Conservation (phyloP, 2,329 filamentous ascomycete genomes). For the Pochonia chlamydosporia region DNA sequence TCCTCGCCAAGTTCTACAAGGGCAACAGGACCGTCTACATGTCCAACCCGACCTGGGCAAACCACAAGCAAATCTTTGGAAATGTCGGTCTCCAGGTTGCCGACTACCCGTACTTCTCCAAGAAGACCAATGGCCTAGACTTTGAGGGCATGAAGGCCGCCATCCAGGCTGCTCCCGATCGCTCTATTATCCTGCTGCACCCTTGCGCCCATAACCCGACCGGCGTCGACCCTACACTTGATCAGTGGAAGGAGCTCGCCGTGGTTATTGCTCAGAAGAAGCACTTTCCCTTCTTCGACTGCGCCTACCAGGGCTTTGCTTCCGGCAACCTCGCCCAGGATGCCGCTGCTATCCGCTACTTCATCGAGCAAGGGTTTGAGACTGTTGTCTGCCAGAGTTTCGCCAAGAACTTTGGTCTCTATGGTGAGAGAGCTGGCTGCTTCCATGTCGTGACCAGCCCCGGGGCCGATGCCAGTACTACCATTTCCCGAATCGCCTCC, state of each 20-base stretch:
- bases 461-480: conserved; percentile 57
- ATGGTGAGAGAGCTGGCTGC: conserved; percentile 91
- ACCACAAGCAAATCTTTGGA: conserved; percentile 97
- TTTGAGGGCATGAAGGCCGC: conserved; percentile 79
- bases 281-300: conserved; percentile 98
- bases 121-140: conserved; percentile 83
- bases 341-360: conserved; percentile 89
- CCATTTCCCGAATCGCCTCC: conserved; percentile 63
- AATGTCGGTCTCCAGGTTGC: conserved; percentile 77
- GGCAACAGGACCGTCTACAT: conserved; percentile 75
- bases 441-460: conserved; percentile 88
- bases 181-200: conserved; percentile 85
- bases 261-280: conserved; percentile 66
- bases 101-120: conserved; percentile 90
- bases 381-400: conserved; percentile 88
- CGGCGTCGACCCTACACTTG: conserved; percentile 86
- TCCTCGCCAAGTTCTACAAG: conserved; percentile 87
- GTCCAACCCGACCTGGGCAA: conserved; percentile 94
- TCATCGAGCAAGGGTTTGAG: conserved; percentile 86
- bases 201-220: conserved; percentile 98
- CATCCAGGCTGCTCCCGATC: conserved; percentile 64
- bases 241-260: conserved; percentile 92
- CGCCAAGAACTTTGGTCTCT: conserved; percentile 96
- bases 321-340: conserved; percentile 82
- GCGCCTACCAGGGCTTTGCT: conserved; percentile 95